Evolutionary conservation across 306 rosid genomes (phyloP).

Genomic region (Cucurbita maxima): DNA sequence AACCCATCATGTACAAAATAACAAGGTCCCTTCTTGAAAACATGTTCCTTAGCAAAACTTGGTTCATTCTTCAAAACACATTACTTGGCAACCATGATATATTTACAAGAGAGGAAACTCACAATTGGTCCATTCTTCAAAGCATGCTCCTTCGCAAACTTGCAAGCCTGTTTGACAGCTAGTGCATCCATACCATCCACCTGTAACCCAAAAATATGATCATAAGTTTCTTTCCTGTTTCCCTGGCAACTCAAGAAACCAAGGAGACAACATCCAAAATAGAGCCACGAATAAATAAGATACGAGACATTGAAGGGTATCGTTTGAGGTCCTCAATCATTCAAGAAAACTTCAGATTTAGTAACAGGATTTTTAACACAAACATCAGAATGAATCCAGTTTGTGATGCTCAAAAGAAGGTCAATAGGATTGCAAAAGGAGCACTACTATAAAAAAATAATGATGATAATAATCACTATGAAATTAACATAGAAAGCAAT

Average conservation of each 20-base stretch:
- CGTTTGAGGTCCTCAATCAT: not conserved
- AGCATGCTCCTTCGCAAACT: constrained; percentile 83
- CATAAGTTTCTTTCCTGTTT: not conserved
- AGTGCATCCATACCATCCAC: constrained; percentile 97
- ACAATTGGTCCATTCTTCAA: constrained; percentile 93
- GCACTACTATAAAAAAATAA: too few relatives aligned
- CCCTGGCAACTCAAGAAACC: not conserved
- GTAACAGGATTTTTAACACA: not conserved
- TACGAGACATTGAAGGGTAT: not conserved
- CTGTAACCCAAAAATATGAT: constrained; percentile 22
- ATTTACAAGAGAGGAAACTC: constrained; percentile 24
- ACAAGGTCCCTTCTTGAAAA: constrained; percentile 65
- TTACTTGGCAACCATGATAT: not conserved
- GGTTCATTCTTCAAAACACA: constrained; percentile 5
- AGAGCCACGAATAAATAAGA: not conserved
- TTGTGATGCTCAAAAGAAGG: not conserved
- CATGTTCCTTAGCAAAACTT: constrained; percentile 70
- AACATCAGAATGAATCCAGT: not conserved
- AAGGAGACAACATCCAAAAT: not conserved
- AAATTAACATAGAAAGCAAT: not conserved
- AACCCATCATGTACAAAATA: not conserved
- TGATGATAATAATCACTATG: not conserved
- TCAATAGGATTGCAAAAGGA: not conserved
- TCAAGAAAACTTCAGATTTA: not conserved
- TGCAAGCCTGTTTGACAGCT: constrained; percentile 94